Base-by-base conservation (phyloP, 1,139 yeast genomes). In the Debaryomyces singareniensis region DNA sequence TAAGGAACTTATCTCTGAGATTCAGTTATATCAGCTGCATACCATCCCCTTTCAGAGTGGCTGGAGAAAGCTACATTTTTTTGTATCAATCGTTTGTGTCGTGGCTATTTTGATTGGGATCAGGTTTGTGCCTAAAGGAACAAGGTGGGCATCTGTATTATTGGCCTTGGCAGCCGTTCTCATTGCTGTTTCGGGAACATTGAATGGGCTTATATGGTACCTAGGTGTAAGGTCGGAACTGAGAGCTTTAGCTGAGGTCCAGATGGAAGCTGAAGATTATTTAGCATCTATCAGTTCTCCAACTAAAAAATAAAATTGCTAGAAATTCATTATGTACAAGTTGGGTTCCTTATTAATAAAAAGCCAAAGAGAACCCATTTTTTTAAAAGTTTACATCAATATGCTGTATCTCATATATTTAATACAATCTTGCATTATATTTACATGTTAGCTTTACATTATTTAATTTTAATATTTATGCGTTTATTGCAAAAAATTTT, bases 141-240 rank as follows among this genome's bases (percentile, higher is more conserved):
- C 75, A 1, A 71, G 77, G 9, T 76, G 81, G 73, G 64, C 75
- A 1, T 71, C 82, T 1, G 68, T 82, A 1, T 53, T 82, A 22
- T 62, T 84, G 50, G 61, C 75, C 12, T 43, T 81, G 2, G 54
- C 65, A 7, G 64, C 78, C 3, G 59, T 72, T 0, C 42, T 76
- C 0, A 51, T 84, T 4, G 68, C 78, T 0, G 63, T 75, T 5
- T 68, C 91, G 0, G 96, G 96, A 1, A 59, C 74, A 0, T 49
- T 83, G 2, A 79, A 86, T 48, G 96, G 96, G 0, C 47, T 85
- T 33, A 80, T 91, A 33, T 89, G 93, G 36, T 73, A 69, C 37
- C 50, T 85, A 28, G 91, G 89, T 44, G 94, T 94, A 1, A 66
- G 87, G 29, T 69, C 76, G 13, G 99, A 93, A 49, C 57, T 65